Percentiles rank a stretch among this genome's conserved stretches.
These are phyloP conservation scores for Akanthomyces lecanii DNA, from an alignment of 2,329 filamentous ascomycete genomes.

Conservation along the genomic window DNA sequence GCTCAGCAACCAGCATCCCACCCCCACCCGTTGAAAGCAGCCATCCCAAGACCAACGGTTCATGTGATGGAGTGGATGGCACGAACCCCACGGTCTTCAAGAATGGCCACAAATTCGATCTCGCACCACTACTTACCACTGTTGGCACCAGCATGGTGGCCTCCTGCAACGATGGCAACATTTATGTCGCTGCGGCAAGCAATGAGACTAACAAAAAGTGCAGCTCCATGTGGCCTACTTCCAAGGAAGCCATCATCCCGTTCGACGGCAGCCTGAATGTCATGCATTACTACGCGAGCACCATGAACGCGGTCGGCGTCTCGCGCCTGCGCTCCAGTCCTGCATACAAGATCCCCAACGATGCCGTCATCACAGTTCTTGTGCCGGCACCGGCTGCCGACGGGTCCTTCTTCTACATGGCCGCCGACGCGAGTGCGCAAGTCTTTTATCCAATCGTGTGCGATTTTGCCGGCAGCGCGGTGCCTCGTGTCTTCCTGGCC, in stretches of 20 bases:
- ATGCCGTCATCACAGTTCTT: conserved; percentile 21
- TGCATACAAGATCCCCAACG: conserved; percentile 19
- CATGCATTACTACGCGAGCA: conserved; percentile 33
- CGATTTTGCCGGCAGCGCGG: conserved; percentile 22
- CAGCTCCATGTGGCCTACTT: conserved; percentile 24
- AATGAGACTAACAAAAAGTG: conserved; percentile 21
- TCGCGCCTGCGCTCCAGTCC: conserved; percentile 27
- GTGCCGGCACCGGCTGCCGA: conserved; percentile 17
- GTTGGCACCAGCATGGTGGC: conserved; percentile 23
- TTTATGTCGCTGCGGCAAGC: conserved; percentile 27
- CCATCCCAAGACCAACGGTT: not conserved
- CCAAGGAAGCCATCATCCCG: conserved; percentile 21
- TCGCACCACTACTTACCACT: conserved; percentile 23
- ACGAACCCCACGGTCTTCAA: conserved; percentile 19
- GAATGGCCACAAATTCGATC: conserved; percentile 21
- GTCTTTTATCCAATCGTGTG: conserved; percentile 29
- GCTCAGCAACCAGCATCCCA: not conserved
- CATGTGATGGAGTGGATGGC: not conserved
- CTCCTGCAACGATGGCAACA: conserved; percentile 33
- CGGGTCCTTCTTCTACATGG: conserved; percentile 21
- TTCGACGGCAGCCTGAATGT: conserved; percentile 24
- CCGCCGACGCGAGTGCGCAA: conserved; percentile 21
- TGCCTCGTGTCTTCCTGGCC: conserved; percentile 28
- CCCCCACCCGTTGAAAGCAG: not conserved
- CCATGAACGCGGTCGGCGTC: conserved; percentile 30